Percentiles rank a stretch among this genome's conserved stretches.
These are phyloP conservation scores for Tolypocladium tropicale DNA, from an alignment of 2,329 filamentous ascomycete species.

Conservation along the genomic window DNA sequence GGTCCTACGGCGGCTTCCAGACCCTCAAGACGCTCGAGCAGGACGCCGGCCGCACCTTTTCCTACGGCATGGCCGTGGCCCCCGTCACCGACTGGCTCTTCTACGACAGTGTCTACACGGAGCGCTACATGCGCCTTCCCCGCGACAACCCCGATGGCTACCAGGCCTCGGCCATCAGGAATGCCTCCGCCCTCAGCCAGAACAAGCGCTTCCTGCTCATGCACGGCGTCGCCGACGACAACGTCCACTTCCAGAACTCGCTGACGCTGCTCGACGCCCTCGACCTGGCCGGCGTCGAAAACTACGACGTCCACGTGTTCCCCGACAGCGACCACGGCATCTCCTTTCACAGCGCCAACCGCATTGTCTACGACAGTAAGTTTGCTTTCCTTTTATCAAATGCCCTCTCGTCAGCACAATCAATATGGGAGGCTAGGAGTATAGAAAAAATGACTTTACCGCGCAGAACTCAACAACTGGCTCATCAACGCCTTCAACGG, in stretches of 20 bases:
- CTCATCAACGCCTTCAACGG: conserved; percentile 96
- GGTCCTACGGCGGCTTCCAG: conserved; percentile 95
- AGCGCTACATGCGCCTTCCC: conserved; percentile 94
- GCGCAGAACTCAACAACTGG: conserved; percentile 73
- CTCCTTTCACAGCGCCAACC: conserved; percentile 86
- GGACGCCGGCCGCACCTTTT: conserved; percentile 82
- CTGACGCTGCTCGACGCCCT: conserved; percentile 78
- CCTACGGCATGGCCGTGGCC: conserved; percentile 95
- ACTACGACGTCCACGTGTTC: conserved; percentile 95
- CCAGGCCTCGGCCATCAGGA: conserved; percentile 59
- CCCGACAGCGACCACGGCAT: conserved; percentile 95
- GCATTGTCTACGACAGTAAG: conserved; percentile 88
- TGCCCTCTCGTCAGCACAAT: no score
- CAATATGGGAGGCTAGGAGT: no score
- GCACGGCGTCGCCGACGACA: conserved; percentile 95
- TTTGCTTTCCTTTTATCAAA: neutral
- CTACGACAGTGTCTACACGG: conserved; percentile 90
- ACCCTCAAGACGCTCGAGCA: conserved; percentile 89
- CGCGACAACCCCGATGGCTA: conserved; percentile 75
- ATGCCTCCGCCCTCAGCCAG: conserved; percentile 60
- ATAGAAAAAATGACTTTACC: conserved; percentile 3
- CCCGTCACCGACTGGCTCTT: conserved; percentile 98
- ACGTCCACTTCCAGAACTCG: conserved; percentile 94
- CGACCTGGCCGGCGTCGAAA: conserved; percentile 71
- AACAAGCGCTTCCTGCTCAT: conserved; percentile 88